Conservation (phyloP, 495 filamentous ascomycete genomes). For the Xylaria grammica region DNA sequence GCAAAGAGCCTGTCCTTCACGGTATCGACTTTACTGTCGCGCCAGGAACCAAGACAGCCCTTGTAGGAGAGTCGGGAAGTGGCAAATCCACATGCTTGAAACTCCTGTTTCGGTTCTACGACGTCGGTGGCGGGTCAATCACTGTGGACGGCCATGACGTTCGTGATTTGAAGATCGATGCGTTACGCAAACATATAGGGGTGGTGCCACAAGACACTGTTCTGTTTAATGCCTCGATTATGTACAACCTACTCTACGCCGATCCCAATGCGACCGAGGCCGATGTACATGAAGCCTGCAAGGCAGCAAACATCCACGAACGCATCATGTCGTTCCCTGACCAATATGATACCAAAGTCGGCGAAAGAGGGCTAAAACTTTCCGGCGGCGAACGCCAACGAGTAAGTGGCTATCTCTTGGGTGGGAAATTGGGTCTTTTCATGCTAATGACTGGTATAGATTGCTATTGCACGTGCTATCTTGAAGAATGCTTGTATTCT, state of each 20-base stretch:
- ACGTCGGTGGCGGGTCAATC: constrained; percentile 67
- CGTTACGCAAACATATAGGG: constrained; percentile 73
- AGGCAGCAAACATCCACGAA: constrained; percentile 83
- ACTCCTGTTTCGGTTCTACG: constrained; percentile 83
- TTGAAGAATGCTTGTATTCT: constrained; percentile 57
- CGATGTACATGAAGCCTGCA: constrained; percentile 75
- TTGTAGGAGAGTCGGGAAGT: constrained; percentile 84
- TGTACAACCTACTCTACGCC: constrained; percentile 86
- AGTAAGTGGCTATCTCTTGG: neutral
- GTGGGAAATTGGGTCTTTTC: neutral
- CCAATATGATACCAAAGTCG: constrained; percentile 80
- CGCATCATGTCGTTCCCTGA: constrained; percentile 84
- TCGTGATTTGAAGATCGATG: constrained; percentile 79
- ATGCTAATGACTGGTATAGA: constrained; percentile 42
- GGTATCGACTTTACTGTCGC: constrained; percentile 72
- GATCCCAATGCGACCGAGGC: constrained; percentile 75
- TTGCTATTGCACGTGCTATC: constrained; percentile 72
- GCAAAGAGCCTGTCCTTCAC: constrained; percentile 75
- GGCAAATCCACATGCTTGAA: constrained; percentile 87
- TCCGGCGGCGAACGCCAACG: constrained; percentile 87
- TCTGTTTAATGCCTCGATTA: constrained; percentile 84
- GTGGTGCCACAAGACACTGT: constrained; percentile 88
- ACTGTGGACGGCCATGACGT: constrained; percentile 76
- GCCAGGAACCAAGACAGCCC: constrained; percentile 79
- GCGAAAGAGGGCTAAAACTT: constrained; percentile 79